Percentiles rank a stretch among this genome's conserved stretches.
phyloP scores from a whole-genome alignment of 495 filamentous ascomycete species.

The Hypoxylon cercidicola region DNA sequence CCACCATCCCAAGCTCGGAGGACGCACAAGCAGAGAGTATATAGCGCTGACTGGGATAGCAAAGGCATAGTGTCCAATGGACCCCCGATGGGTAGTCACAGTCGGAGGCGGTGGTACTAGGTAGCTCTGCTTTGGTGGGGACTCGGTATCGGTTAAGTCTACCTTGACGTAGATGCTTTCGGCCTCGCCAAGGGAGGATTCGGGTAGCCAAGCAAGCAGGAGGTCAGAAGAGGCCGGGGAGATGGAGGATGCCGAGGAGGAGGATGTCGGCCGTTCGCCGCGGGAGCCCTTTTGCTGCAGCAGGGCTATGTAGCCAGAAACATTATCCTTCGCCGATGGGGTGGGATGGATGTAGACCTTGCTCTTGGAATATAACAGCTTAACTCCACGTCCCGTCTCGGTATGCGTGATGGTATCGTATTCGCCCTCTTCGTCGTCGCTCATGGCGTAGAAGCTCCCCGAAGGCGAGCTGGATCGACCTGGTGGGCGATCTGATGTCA shows the following conservation, averaged over 20 bases:
- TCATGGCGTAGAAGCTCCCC: slow-evolving; percentile 95
- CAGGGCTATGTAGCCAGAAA: slow-evolving; percentile 93
- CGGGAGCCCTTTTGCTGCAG: slow-evolving; percentile 83
- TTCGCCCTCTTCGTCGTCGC: slow-evolving; percentile 93
- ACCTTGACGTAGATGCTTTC: slow-evolving; percentile 94
- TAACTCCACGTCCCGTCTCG: slow-evolving; percentile 83
- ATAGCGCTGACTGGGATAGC: slow-evolving; percentile 90
- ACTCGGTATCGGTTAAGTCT: slow-evolving; percentile 81
- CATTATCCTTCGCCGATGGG: slow-evolving; percentile 92
- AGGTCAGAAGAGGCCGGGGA: slow-evolving; percentile 69
- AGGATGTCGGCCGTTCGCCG: slow-evolving; percentile 59
- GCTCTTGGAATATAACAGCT: slow-evolving; percentile 96
- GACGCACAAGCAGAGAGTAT: slow-evolving; percentile 88
- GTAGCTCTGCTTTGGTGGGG: slow-evolving; percentile 84
- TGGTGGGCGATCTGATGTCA: slow-evolving; percentile 47
- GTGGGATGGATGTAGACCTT: slow-evolving; percentile 99
- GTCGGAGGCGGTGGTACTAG: slow-evolving; percentile 93
- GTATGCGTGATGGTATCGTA: slow-evolving; percentile 95
- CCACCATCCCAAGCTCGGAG: slow-evolving; percentile 97
- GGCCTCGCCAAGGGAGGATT: slow-evolving; percentile 86
- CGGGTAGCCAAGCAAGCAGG: slow-evolving; percentile 92
- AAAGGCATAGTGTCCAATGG: slow-evolving; percentile 88
- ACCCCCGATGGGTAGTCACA: slow-evolving; percentile 73
- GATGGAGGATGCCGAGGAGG: slow-evolving; percentile 57
- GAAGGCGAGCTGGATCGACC: slow-evolving; percentile 71